Evolutionary conservation across 805 yeast genomes (phyloP), one percentile per base, ranked within the genome.

Genomic region (Isabelozyma rhagii): DNA sequence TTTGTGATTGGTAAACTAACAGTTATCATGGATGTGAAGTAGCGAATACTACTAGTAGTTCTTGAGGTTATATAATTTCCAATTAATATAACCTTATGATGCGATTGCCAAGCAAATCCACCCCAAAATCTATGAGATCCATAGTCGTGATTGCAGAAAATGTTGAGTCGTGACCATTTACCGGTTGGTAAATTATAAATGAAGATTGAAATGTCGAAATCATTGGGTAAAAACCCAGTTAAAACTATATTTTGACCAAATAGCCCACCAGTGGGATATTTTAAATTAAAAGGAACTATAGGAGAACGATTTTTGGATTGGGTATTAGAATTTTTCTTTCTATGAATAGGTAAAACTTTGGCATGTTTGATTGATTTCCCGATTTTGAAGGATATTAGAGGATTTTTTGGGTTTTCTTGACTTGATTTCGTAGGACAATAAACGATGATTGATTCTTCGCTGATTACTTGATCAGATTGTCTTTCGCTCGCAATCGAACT

Each of bases 91-190:
- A 85, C 82, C 61, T 82, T 83, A 59, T 87, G 93, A 63, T 87
- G 96, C 0, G 92, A 84, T 31, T 78, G 78, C 96, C 96, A 87
- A 1, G 82, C 82, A 64, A 79, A 83, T 0, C 87, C 82, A 53
- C 82, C 84, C 81, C 88, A 82, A 46, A 85, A 75, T 47, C 85
- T 68, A 58, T 85, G 88, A 2, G 79, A 72, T 29, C 78, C 78
- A 31, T 74, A 68, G 44, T 76, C 79, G 54, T 80, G 83, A 44
- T 77, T 74, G 56, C 84, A 61, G 41, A 76, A 75, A 13, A 79
- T 67, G 52, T 81, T 84, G 21, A 87, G 64, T 48, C 83, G 70
- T 0, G 87, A 79, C 92, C 93, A 87, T 54, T 79, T 79, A 1
- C 77, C 75, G 0, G 86, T 74, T 0, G 81, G 80, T 28, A 70